Conservation (phyloP, 768 basidiomycete species). For the Sporobolomyces phaffii region DNA sequence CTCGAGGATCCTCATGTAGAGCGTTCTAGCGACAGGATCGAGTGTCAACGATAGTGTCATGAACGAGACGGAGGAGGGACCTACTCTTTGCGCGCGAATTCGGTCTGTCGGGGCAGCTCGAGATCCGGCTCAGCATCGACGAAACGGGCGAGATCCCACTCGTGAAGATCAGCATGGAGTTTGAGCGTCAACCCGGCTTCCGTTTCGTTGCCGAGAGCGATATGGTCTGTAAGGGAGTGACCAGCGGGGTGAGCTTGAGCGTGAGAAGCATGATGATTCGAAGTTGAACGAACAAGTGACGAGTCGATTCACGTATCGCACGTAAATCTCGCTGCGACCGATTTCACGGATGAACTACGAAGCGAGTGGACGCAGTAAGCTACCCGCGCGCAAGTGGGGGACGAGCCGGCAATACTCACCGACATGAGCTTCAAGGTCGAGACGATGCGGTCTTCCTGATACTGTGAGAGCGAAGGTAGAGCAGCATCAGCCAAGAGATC, state of each 20-base stretch:
- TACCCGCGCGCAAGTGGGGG: too few species aligned
- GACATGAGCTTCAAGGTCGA: slow-evolving; percentile 59
- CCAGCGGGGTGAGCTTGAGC: neutral
- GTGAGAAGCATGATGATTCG: too few species aligned
- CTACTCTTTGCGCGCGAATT: slow-evolving; percentile 85
- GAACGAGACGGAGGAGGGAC: neutral
- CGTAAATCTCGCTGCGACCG: slow-evolving; percentile 81
- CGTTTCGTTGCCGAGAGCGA: slow-evolving; percentile 77
- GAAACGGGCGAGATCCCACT: slow-evolving; percentile 77
- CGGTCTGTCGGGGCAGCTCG: slow-evolving; percentile 80
- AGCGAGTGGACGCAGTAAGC: neutral
- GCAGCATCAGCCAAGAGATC: neutral
- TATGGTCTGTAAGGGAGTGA: slow-evolving; percentile 33
- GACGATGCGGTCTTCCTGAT: slow-evolving; percentile 86
- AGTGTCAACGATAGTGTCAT: too few species aligned
- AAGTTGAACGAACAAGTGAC: slow-evolving; percentile 69
- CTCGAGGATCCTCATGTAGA: slow-evolving; percentile 85
- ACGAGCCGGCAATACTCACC: neutral
- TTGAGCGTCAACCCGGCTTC: slow-evolving; percentile 91
- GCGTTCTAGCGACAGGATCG: slow-evolving; percentile 52
- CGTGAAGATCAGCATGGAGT: slow-evolving; percentile 84
- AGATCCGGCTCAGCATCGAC: slow-evolving; percentile 84
- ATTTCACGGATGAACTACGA: slow-evolving; percentile 83
- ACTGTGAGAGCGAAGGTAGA: slow-evolving; percentile 43
- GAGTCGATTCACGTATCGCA: slow-evolving; percentile 91